Percentiles rank a stretch among this genome's conserved stretches.
Conservation (phyloP, 2,329 filamentous ascomycete species). For the Ascochyta fabae region DNA sequence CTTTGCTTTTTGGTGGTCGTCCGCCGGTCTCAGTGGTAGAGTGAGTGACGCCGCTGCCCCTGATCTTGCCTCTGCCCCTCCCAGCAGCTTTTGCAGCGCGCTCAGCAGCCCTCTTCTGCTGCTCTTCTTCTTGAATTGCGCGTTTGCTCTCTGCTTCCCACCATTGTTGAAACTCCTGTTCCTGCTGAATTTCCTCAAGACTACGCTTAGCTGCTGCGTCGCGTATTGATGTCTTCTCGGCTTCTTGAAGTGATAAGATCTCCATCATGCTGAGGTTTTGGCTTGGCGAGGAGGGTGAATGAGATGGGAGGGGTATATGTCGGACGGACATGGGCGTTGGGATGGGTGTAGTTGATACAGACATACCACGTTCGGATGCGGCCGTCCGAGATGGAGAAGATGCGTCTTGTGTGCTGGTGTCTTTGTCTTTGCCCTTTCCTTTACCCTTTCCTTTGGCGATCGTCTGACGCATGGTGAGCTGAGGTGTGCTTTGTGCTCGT, state of each 20-base stretch:
- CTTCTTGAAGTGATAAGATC: constrained; percentile 85
- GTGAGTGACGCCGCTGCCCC: constrained; percentile 28
- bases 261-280: constrained; percentile 80
- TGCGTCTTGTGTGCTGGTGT: constrained; percentile 20
- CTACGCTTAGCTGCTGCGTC: constrained; percentile 88
- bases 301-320: constrained; percentile 60
- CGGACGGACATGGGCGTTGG: constrained; percentile 54
- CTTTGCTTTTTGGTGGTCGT: constrained; percentile 13
- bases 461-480: constrained; percentile 68
- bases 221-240: constrained; percentile 80
- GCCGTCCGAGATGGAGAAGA: constrained; percentile 36
- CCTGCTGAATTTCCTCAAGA: constrained; percentile 91
- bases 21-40: not conserved
- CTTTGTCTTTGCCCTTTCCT: constrained; percentile 37
- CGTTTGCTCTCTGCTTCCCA: constrained; percentile 86
- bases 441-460: constrained; percentile 49
- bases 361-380: constrained; percentile 42
- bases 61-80: constrained; percentile 36
- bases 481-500: constrained; percentile 50
- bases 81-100: constrained; percentile 27
- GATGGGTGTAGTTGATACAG: constrained; percentile 43
- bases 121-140: constrained; percentile 66
- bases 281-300: constrained; percentile 67
- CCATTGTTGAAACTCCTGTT: constrained; percentile 97
- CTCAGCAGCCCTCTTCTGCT: constrained; percentile 47